phyloP scores from a whole-genome alignment of 495 filamentous ascomycete genomes.

The Immersiella caudata region DNA sequence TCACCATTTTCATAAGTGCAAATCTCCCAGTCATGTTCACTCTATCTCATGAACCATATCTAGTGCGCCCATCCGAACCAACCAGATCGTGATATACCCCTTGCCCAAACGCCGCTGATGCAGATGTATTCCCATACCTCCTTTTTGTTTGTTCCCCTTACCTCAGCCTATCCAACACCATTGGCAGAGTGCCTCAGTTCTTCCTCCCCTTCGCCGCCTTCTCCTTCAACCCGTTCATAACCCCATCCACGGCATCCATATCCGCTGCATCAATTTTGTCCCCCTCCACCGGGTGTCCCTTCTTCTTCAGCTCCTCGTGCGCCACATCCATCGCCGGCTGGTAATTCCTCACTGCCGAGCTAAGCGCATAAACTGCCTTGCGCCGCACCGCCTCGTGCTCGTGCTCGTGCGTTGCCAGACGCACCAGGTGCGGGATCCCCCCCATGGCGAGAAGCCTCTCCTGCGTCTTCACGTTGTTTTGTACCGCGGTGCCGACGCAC shows the following conservation, averaged over 20 bases:
- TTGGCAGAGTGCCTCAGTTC: neutral
- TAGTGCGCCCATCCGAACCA: constrained; percentile 1
- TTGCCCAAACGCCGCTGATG: constrained; percentile 43
- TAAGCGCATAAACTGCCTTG: constrained; percentile 87
- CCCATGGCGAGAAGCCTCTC: constrained; percentile 72
- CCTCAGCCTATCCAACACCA: constrained; percentile 10
- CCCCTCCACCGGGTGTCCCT: constrained; percentile 46
- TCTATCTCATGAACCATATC: neutral
- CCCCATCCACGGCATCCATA: constrained; percentile 79
- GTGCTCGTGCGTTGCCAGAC: constrained; percentile 59
- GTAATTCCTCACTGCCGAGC: constrained; percentile 80
- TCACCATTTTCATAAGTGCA: neutral
- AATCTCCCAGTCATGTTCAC: neutral
- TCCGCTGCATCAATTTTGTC: constrained; percentile 68
- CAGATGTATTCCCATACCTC: constrained; percentile 20
- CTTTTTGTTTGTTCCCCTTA: neutral
- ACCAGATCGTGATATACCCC: constrained; percentile 11
- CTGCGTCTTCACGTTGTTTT: constrained; percentile 88
- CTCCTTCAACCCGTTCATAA: constrained; percentile 69
- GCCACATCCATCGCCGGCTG: constrained; percentile 72
- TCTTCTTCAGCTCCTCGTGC: constrained; percentile 61
- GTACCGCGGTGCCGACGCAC: constrained; percentile 91
- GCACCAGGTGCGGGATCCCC: constrained; percentile 68
- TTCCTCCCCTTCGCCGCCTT: constrained; percentile 37
- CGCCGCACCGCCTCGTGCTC: constrained; percentile 67